Evolutionary conservation across 371 early-diverging fungal species (phyloP).

Genomic region (Blakeslea trispora): DNA sequence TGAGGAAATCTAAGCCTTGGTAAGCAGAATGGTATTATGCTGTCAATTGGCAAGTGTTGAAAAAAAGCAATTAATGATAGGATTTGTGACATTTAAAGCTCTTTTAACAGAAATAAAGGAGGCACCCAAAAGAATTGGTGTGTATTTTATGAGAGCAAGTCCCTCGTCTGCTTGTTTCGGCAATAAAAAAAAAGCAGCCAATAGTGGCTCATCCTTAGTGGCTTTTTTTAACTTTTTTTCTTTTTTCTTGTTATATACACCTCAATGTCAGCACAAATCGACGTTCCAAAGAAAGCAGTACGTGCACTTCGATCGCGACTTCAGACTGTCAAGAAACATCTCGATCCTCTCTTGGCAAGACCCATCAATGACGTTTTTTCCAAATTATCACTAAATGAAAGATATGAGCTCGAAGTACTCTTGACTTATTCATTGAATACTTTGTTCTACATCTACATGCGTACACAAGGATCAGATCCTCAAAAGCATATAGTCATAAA

Average conservation of each 20-base stretch:
- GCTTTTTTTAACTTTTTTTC: neutral
- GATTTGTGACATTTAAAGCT: too few species aligned
- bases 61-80: too few species aligned
- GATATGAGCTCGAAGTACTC: conserved; percentile 57
- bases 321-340: conserved; percentile 44
- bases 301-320: conserved; percentile 40
- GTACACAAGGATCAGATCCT: conserved; percentile 52
- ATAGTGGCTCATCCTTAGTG: conserved; percentile 10
- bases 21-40: too few species aligned
- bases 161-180: neutral
- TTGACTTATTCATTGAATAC: conserved; percentile 57
- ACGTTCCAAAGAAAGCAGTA: conserved; percentile 37
- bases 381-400: conserved; percentile 47
- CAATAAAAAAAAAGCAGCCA: neutral
- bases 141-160: too few species aligned
- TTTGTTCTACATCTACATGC: conserved; percentile 55
- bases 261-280: conserved; percentile 1
- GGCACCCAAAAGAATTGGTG: too few species aligned
- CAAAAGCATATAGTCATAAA: conserved; percentile 50
- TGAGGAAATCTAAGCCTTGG: too few species aligned
- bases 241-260: neutral
- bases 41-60: too few species aligned
- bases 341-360: conserved; percentile 50
- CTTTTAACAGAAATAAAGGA: too few species aligned
- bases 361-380: conserved; percentile 48